Evolutionary conservation across 176 grass and related monocot species (phyloP).

Genomic region (Puya raimondii): DNA sequence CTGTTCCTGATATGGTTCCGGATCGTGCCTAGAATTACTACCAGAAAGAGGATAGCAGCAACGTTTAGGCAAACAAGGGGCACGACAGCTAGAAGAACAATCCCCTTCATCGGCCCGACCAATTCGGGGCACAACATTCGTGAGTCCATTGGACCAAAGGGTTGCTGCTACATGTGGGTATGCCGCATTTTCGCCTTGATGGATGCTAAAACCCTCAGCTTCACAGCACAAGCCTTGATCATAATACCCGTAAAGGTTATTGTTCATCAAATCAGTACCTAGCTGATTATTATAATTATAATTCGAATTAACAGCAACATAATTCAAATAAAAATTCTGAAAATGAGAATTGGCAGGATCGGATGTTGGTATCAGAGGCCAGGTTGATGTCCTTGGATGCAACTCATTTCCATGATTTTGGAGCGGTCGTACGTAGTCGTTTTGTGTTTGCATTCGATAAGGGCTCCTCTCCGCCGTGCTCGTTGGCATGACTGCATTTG

Average conservation of each 20-base stretch:
- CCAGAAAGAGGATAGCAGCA: too few relatives aligned
- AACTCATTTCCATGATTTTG: slow-evolving; percentile 27
- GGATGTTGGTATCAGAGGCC: background rate
- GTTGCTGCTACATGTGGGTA: slow-evolving; percentile 9
- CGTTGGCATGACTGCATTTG: slow-evolving; percentile 25
- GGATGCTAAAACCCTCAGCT: slow-evolving; percentile 15
- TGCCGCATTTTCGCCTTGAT: slow-evolving; percentile 21
- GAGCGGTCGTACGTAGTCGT: slow-evolving; percentile 29
- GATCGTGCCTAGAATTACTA: too few relatives aligned
- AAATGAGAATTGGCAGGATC: slow-evolving; percentile 10
- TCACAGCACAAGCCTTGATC: slow-evolving; percentile 26
- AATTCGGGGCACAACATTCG: slow-evolving; percentile 6
- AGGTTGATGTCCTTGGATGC: slow-evolving; percentile 2
- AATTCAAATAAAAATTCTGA: slow-evolving; percentile 17
- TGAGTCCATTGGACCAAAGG: slow-evolving; percentile 10
- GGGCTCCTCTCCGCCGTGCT: slow-evolving; percentile 20
- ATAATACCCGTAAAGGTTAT: slow-evolving; percentile 21
- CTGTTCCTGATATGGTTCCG: slow-evolving; percentile 22
- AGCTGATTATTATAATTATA: slow-evolving; percentile 11
- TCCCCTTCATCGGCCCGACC: background rate
- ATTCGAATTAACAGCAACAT: slow-evolving; percentile 18
- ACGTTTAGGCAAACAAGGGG: background rate
- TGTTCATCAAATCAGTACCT: slow-evolving; percentile 17
- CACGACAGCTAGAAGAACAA: background rate
- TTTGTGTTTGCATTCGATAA: slow-evolving; percentile 19